These are phyloP conservation scores for Blastocystis hominis DNA, from an alignment of 352 stramenopile genomes.

Conservation along the genomic window DNA sequence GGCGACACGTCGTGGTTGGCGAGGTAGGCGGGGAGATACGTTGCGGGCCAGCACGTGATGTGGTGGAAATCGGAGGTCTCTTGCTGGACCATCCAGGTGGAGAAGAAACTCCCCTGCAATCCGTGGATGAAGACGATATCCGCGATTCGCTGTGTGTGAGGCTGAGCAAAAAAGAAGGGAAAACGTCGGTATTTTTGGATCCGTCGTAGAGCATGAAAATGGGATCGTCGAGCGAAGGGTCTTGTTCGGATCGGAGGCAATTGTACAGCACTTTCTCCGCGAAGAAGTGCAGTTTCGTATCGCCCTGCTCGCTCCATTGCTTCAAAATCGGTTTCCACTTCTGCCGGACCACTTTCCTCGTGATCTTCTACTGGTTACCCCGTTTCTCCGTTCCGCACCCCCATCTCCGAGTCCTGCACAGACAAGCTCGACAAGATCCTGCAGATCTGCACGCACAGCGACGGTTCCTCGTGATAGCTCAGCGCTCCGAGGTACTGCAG, in stretches of 20 bases:
- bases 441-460: slow-evolving; percentile 21
- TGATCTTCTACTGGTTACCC: not conserved
- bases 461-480: slow-evolving; percentile 13
- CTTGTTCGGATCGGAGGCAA: not conserved
- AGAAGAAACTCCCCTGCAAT: slow-evolving; percentile 70
- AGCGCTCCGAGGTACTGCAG: slow-evolving; percentile 9
- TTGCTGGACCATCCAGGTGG: slow-evolving; percentile 72
- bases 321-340: slow-evolving; percentile 10
- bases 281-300: slow-evolving; percentile 46
- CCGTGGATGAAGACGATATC: slow-evolving; percentile 75
- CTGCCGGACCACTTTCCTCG: not conserved
- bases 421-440: not conserved
- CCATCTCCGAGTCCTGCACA: not conserved
- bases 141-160: slow-evolving; percentile 56
- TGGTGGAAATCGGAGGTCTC: slow-evolving; percentile 22
- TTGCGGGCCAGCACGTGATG: slow-evolving; percentile 66
- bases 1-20: slow-evolving; percentile 62
- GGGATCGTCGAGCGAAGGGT: not conserved
- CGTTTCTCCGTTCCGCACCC: not conserved
- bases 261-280: slow-evolving; percentile 41
- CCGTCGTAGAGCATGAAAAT: slow-evolving; percentile 48
- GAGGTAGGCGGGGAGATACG: slow-evolving; percentile 70
- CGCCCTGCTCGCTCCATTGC: not conserved
- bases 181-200: not conserved
- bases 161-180: too few species aligned